These are phyloP conservation scores for Vigna mungo DNA, from an alignment of 306 rosid genomes.

Conservation along the genomic window DNA sequence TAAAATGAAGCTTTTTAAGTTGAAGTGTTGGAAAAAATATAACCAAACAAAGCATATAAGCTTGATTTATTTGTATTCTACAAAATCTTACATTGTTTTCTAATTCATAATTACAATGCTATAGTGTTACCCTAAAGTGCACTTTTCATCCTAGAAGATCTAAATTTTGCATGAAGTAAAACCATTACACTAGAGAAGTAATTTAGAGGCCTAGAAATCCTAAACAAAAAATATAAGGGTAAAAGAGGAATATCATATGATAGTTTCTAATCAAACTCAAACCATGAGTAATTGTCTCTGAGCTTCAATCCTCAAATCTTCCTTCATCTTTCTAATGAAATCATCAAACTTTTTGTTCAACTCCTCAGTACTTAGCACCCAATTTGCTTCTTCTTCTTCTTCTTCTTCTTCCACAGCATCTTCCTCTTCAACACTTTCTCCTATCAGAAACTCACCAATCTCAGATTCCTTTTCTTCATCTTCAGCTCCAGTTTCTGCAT, in stretches of 20 bases:
- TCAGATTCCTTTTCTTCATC: conserved; percentile 22
- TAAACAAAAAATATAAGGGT: not conserved
- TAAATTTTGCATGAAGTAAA: not conserved
- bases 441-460: conserved; percentile 25
- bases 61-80: not conserved
- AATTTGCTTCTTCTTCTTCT: conserved; percentile 52
- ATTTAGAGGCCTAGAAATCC: conserved; percentile 21
- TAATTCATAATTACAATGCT: not conserved
- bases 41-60: not conserved
- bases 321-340: conserved; percentile 78
- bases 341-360: conserved; percentile 82
- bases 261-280: conserved; percentile 38
- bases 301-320: conserved; percentile 72
- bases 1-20: not conserved
- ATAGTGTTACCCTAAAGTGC: not conserved
- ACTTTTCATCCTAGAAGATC: not conserved
- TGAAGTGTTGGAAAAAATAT: not conserved
- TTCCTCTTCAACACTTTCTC: conserved; percentile 44
- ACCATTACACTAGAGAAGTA: conserved; percentile 5
- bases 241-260: conserved; percentile 15
- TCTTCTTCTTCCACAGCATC: conserved; percentile 49
- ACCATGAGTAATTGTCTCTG: conserved; percentile 58
- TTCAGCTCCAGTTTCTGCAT: conserved; percentile 38
- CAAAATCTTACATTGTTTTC: not conserved
- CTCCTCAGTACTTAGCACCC: conserved; percentile 69